Percentiles rank a stretch among this genome's conserved stretches.
Evolutionary conservation across 768 basidiomycete species (phyloP).

Genomic region (Imleria badia): DNA sequence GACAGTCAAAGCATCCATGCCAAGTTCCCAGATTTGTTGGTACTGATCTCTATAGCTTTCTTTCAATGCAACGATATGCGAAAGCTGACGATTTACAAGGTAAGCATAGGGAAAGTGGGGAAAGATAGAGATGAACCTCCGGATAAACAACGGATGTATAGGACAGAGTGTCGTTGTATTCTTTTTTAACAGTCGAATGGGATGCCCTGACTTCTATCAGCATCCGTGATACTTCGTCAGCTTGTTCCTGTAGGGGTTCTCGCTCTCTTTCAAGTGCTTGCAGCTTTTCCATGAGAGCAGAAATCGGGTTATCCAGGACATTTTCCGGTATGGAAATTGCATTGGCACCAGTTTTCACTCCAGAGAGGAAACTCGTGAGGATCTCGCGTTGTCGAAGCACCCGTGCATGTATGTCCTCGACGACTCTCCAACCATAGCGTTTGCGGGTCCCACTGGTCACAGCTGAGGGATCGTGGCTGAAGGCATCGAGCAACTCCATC

Average conservation of each 20-base stretch:
- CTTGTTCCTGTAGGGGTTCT: slow-evolving; percentile 43
- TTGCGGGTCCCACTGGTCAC: slow-evolving; percentile 65
- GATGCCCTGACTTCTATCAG: slow-evolving; percentile 53
- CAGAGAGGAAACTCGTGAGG: slow-evolving; percentile 46
- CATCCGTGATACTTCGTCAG: slow-evolving; percentile 47
- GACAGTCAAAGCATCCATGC: slow-evolving; percentile 74
- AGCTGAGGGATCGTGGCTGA: slow-evolving; percentile 76
- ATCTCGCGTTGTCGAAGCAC: slow-evolving; percentile 59
- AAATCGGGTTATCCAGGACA: slow-evolving; percentile 56
- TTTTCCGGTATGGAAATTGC: slow-evolving; percentile 30
- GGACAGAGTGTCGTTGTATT: slow-evolving; percentile 63
- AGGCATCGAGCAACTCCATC: slow-evolving; percentile 67
- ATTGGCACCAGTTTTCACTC: background rate
- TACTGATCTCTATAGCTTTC: slow-evolving; percentile 80
- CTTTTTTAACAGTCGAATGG: slow-evolving; percentile 57
- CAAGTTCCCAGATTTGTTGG: slow-evolving; percentile 80
- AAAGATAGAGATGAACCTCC: slow-evolving; percentile 47
- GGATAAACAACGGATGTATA: slow-evolving; percentile 78
- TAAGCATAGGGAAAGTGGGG: background rate
- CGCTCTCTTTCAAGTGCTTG: slow-evolving; percentile 49
- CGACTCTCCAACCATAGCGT: slow-evolving; percentile 64
- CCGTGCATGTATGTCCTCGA: slow-evolving; percentile 72
- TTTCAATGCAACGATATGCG: slow-evolving; percentile 66
- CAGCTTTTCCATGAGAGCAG: slow-evolving; percentile 48
- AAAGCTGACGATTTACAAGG: slow-evolving; percentile 46